Percentiles rank a stretch among this genome's conserved stretches.
phyloP scores from a whole-genome alignment of 306 rosid genomes.

The Lablab purpureus region DNA sequence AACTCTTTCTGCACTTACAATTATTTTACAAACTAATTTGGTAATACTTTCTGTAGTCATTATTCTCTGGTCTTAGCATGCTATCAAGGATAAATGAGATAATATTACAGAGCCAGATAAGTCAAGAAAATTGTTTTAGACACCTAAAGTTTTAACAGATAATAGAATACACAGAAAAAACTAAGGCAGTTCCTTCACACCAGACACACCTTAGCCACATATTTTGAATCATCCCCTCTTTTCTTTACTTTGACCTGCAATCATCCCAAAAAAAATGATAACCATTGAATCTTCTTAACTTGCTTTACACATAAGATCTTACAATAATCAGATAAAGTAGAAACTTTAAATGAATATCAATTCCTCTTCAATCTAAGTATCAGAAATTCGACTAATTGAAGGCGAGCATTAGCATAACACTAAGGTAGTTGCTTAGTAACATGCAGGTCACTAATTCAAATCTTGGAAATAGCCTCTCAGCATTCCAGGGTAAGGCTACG shows the following conservation, averaged over 20 bases:
- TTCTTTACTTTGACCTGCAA: constrained; percentile 95
- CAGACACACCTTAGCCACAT: constrained; percentile 91
- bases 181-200: constrained; percentile 24
- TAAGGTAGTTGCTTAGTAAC: background rate
- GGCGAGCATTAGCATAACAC: background rate
- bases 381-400: background rate
- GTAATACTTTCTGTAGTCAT: background rate
- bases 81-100: constrained; percentile 17
- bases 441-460: background rate
- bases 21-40: constrained; percentile 24
- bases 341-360: constrained; percentile 35
- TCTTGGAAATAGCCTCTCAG: background rate
- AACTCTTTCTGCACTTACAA: constrained; percentile 1
- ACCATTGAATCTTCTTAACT: constrained; percentile 26
- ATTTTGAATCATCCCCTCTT: constrained; percentile 97
- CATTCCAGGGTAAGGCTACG: background rate
- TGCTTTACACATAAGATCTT: constrained; percentile 8
- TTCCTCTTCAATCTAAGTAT: constrained; percentile 34
- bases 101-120: constrained; percentile 23
- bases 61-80: background rate
- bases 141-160: constrained; percentile 26
- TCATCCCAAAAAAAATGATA: constrained; percentile 29
- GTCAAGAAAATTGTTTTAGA: constrained; percentile 38
- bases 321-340: constrained; percentile 23
- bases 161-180: constrained; percentile 11